phyloP scores from a whole-genome alignment of 129 eudicot genomes.

The Gnaphalium uliginosum region DNA sequence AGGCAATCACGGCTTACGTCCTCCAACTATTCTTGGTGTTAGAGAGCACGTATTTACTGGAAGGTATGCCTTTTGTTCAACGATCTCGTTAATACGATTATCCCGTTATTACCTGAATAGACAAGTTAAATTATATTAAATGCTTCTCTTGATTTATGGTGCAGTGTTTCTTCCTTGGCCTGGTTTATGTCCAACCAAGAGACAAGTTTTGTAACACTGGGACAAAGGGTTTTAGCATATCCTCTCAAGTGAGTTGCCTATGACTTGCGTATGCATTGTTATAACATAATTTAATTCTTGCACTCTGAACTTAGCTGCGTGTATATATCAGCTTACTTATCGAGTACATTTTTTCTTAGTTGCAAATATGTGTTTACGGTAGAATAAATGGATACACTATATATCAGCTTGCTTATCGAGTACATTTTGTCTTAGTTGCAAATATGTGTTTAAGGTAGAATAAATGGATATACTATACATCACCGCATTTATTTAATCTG shows the following conservation, averaged over 20 bases:
- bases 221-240: conserved; percentile 94
- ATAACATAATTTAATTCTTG: background rate
- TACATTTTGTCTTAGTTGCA: too few relatives aligned
- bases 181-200: conserved; percentile 99
- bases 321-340: conserved; percentile 4
- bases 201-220: conserved; percentile 96
- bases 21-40: conserved; percentile 98
- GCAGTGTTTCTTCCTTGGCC: conserved; percentile 98
- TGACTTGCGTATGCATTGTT: conserved; percentile 10
- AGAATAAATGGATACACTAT: background rate
- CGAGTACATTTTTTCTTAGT: background rate
- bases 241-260: conserved; percentile 81
- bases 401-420: too few relatives aligned
- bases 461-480: too few relatives aligned
- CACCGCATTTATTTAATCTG: background rate
- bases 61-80: conserved; percentile 51
- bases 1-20: conserved; percentile 79
- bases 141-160: conserved; percentile 25
- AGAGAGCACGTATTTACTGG: conserved; percentile 99
- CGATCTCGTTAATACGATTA: background rate
- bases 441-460: too few relatives aligned
- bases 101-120: background rate
- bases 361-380: background rate
- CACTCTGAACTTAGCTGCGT: conserved; percentile 2
- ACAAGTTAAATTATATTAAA: background rate